Base-by-base conservation (phyloP, 2,329 filamentous ascomycete species). In the Claviceps fusiformis region DNA sequence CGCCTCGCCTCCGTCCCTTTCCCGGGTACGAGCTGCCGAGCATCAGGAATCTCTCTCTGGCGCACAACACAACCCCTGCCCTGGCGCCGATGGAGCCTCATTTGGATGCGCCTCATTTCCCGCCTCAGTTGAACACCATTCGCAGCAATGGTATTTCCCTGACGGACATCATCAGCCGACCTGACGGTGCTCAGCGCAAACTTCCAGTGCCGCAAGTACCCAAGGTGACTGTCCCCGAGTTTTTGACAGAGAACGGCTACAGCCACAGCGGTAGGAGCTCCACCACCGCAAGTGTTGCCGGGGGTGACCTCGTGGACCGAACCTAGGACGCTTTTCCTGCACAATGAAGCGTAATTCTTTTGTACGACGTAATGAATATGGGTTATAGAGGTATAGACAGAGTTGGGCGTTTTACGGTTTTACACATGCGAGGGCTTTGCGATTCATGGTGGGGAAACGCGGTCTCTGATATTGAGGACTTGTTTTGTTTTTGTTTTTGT, bases 161-260 rank as follows among this genome's bases (percentile, higher is more conserved):
- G 63, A 87, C 85, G 57, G 92, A 97, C 68, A 97, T 97, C 65
- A 93, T 97, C 74, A 89, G 86, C 65, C 85, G 86, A 62, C 81
- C 89, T 1, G 91, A 96, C 60, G 89, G 89, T 43, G 86, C 87
- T 29, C 88, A 93, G 72, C 78, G 92, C 63, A 97, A 97, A 71
- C 76, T 97, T 19, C 92, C 92, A 0, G 87, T 95, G 17, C 90
- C 90, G 6, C 88, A 92, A 71, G 81, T 91, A n/a, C 89, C 89
- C 55, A 93, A 93, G 69, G 86, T 95, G 47, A 87, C 87, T 2
- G 85, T 95, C 5, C 87, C 92, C 63, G 92, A 96, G 63, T 78
- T 96, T 55, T 74, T 95, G 57, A 85, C 85, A 59, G 77, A 82
- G 1, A 78, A 74, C 51, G 81, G 80, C 51, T 87, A 82, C 59